Evolutionary conservation across 345 rosid species (phyloP), one percentile per base, ranked within the genome.

Genomic region (Gossypium rotundifolium): DNA sequence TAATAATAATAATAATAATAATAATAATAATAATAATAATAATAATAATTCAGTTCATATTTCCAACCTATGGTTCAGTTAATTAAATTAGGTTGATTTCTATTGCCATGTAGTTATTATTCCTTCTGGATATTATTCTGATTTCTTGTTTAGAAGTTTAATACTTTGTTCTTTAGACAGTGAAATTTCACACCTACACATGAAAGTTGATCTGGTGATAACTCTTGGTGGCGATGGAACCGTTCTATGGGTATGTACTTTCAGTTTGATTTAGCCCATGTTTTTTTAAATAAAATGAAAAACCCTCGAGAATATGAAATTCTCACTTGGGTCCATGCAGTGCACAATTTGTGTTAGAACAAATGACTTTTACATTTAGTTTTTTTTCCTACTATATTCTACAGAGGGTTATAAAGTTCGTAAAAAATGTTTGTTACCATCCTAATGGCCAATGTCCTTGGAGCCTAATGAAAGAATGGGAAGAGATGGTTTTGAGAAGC

Each of bases 161-260:
- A 20, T 27, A 16, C 60, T 38, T 83, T 80, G 75, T 70, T 72
- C 74, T 82, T 65, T 91, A 96, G 99, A 93, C 67, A 71, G 79
- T 66, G 97, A 93, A 77, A 82, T 96, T 80, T 81, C 70, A 61
- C 89, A 70, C 49, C 88, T 96, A 75, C 98, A 93, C 82, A 78
- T 88, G 46, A 86, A 91, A 79, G 93, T 96, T 77, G 99, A 96
- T 84, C 92, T 96, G 74, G 93, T 96, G 51, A 88, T 91, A 70
- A 93, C 99, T 75, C 99, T 96, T 80, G 99, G 99, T 78, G 99
- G 99, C n/a, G 99, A 96, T 85, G 99, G 99, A 74, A 96, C 99
- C 45, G 98, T 96, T 63, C 92, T 96, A 54, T 96, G 99, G 98
- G 99, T 96, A 89, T 20, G 91, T 77, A 11, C 63, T 29, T 65